Percentiles rank a stretch among this genome's conserved stretches.
phyloP scores from a whole-genome alignment of 1,284 basidiomycete species.

The Ganoderma resinaceum region DNA sequence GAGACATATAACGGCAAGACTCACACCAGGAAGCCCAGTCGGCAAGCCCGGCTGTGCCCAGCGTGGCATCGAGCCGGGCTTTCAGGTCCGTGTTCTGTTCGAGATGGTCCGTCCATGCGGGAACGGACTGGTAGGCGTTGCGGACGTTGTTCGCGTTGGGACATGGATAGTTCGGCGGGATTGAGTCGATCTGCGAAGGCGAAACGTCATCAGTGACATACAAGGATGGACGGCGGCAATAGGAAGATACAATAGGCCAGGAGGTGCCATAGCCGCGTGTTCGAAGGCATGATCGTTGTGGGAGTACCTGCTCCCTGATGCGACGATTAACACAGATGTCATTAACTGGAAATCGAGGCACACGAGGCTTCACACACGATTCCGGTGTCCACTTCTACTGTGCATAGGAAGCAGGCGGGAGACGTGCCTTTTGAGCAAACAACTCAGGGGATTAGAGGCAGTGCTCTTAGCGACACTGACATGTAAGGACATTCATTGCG shows the following conservation, averaged over 20 bases:
- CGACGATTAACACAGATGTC: background rate
- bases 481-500: background rate
- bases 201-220: background rate
- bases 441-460: background rate
- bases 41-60: conserved; percentile 52
- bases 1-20: conserved; percentile 15
- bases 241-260: background rate
- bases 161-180: conserved; percentile 58
- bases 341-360: background rate
- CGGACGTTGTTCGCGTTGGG: conserved; percentile 53
- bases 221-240: conserved; percentile 1
- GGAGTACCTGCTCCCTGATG: background rate
- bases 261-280: background rate
- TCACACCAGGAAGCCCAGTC: conserved; percentile 56
- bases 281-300: background rate
- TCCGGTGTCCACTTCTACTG: background rate
- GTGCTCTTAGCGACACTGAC: background rate
- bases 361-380: background rate
- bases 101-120: conserved; percentile 60
- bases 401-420: background rate
- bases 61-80: conserved; percentile 47
- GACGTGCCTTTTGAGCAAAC: background rate
- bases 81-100: conserved; percentile 49
- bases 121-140: conserved; percentile 51
- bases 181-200: conserved; percentile 52